Base-by-base conservation (phyloP, 208 protist species). In the Naegleria lovaniensis region DNA sequence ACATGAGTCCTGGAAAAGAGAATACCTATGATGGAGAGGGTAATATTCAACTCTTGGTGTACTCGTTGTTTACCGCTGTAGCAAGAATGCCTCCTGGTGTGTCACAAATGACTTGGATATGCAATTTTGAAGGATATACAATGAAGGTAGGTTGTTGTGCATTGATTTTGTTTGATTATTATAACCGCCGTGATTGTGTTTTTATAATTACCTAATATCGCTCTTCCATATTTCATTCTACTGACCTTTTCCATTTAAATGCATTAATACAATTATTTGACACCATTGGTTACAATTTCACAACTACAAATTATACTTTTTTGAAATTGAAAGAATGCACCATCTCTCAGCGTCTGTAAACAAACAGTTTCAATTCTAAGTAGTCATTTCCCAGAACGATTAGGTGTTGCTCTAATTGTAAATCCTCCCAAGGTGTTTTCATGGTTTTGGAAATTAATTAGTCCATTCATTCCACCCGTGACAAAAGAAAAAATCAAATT, bases 371-470 rank as follows among this genome's bases (percentile, higher is more conserved):
- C 16, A 7, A 84, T 84, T 84, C 94, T 97, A 40, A 95, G 96
- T 91, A 93, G 95, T 88, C 95, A 97, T 93, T 97, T 93, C 92
- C 96, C 96, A 15, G 96, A 97, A 91, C 93, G 96, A 15, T 91
- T 97, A 87, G 96, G 96, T 43, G 94, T 96, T 92, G 96, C 96
- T 92, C 92, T 97, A 67, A 94, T 94, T 83, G 93, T 97, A 79
- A 96, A 97, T 92, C 93, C 96, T 0, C 96, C 96, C 5, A 95
- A 88, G 38, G 91, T 95, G 39, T 96, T 97, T 91, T 95, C 93
- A 51, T 51, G 95, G 19, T 92, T 97, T n/a, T 97, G 94, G 93
- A 96, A 96, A 90, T 90, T 96, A 36, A 93, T 96, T 59, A 92
- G 93, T n/a, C 92, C 92, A 51, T 94, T 91, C 36, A 95, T 97